These are phyloP conservation scores for Blastomyces gilchristii DNA, from an alignment of 2,329 filamentous ascomycete species.

Conservation along the genomic window DNA sequence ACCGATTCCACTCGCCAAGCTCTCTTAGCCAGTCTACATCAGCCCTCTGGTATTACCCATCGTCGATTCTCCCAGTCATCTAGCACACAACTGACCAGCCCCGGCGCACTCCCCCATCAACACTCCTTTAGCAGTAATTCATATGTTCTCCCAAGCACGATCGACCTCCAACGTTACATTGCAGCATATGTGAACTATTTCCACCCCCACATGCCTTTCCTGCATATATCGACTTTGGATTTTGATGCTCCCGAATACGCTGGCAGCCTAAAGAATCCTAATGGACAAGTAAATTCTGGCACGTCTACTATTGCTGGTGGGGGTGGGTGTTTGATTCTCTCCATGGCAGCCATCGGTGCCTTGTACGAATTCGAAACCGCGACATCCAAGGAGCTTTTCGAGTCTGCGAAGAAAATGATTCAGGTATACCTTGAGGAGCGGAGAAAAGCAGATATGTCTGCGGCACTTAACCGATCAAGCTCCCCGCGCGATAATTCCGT, in stretches of 20 bases:
- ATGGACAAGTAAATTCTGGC: conserved; percentile 41
- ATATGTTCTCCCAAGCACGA: conserved; percentile 60
- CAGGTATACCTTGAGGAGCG: conserved; percentile 85
- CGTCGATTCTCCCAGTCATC: conserved; percentile 52
- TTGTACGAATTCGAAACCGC: conserved; percentile 77
- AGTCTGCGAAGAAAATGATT: conserved; percentile 92
- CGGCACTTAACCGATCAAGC: conserved; percentile 43
- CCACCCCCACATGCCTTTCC: conserved; percentile 88
- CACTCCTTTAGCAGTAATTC: conserved; percentile 12
- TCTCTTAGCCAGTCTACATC: conserved; percentile 51
- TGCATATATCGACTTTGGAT: conserved; percentile 82
- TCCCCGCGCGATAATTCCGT: conserved; percentile 50
- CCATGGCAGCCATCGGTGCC: conserved; percentile 77
- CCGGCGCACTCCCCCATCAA: conserved; percentile 28
- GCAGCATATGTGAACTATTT: conserved; percentile 84
- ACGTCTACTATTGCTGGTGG: conserved; percentile 56
- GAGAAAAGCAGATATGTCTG: conserved; percentile 68
- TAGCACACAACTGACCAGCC: conserved; percentile 39
- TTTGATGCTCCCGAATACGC: conserved; percentile 69
- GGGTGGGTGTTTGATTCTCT: conserved; percentile 74
- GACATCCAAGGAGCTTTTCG: conserved; percentile 75
- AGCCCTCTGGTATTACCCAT: conserved; percentile 44
- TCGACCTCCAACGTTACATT: conserved; percentile 82
- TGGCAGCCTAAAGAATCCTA: conserved; percentile 49
- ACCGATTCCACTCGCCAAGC: conserved; percentile 56